Base-by-base conservation (phyloP, 495 filamentous ascomycete genomes). In the Hypomontagnella submonticulosa region DNA sequence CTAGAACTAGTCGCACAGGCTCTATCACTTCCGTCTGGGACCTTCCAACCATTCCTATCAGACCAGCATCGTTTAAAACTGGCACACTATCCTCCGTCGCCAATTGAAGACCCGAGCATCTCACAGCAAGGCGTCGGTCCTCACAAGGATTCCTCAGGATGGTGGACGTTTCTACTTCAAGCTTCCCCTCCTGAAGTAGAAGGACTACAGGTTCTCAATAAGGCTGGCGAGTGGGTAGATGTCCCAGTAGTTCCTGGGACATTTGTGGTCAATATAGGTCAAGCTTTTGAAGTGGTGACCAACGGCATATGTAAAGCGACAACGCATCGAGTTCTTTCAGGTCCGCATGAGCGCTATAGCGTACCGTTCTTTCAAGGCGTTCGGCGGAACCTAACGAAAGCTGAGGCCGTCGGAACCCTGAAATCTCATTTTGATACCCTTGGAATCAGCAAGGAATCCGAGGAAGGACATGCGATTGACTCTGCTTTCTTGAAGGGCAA, bases 201-300 rank as follows among this genome's bases (percentile, higher is more conserved):
- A 47, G 83, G 82, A 0, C 72, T 87, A 10, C 77, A 86, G 57
- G 79, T 82, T 1, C 75, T 87, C 10, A 81, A 81, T 60, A 70
- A 75, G 27, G 60, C 70, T 1, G 83, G 81, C 3, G 60, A 71
- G 2, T 86, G 84, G 84, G 74, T 86, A 41, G 68, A 79, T 13
- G 80, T 81, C n/a, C 81, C 83, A 1, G 74, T 77, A 1, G 71
- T 85, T 7, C 69, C 76, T 3, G 77, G 76, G 4, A 82, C 81
- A 0, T 82, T 86, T 52, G 82, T 86, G 5, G 81, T 86, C 40
- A 85, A 86, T 62, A 83, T 87, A 42, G 83, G 82, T 2, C 82
- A 85, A 53, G 83, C 83, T 0, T 85, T 87, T 50, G 83, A 87
- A 70, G 81, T 85, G 3, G 79, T 84, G 1, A 87, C 84, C 1